Conservation (phyloP, 495 filamentous ascomycete genomes). For the Aspergillus coremiiformis region DNA sequence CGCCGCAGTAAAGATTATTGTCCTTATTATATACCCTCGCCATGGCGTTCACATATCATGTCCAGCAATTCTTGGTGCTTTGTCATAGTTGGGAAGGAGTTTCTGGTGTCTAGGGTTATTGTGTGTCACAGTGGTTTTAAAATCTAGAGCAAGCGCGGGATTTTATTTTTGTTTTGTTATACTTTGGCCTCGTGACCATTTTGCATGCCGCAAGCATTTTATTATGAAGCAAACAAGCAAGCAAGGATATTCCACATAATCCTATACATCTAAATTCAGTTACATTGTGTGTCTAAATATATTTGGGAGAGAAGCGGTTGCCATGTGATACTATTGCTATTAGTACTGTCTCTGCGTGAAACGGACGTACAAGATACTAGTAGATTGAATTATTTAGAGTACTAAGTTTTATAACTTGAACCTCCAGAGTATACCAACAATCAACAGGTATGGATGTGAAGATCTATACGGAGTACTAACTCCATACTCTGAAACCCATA, state of each 20-base stretch:
- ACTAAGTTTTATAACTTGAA: too few relatives aligned
- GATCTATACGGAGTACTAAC: too few relatives aligned
- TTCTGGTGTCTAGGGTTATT: conserved; percentile 10
- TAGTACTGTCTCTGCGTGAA: too few relatives aligned
- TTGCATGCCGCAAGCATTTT: background rate
- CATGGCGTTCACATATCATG: conserved; percentile 7
- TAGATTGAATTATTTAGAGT: too few relatives aligned
- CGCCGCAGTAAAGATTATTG: conserved; percentile 16
- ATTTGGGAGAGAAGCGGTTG: too few relatives aligned
- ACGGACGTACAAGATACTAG: too few relatives aligned
- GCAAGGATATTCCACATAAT: background rate
- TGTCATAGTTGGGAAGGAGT: conserved; percentile 5
- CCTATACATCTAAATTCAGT: background rate
- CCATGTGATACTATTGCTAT: too few relatives aligned
- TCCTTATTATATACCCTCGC: conserved; percentile 17
- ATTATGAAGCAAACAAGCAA: background rate
- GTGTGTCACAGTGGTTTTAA: background rate
- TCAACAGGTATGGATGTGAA: too few relatives aligned
- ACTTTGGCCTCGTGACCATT: background rate
- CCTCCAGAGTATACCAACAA: too few relatives aligned
- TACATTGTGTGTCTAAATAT: background rate
- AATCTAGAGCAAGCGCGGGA: conserved; percentile 5
- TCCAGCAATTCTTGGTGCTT: conserved; percentile 12
- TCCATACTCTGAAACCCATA: too few relatives aligned
- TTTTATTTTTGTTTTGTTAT: background rate